Base-by-base conservation (phyloP, 352 stramenopile species). In the Globisporangium irregulare region DNA sequence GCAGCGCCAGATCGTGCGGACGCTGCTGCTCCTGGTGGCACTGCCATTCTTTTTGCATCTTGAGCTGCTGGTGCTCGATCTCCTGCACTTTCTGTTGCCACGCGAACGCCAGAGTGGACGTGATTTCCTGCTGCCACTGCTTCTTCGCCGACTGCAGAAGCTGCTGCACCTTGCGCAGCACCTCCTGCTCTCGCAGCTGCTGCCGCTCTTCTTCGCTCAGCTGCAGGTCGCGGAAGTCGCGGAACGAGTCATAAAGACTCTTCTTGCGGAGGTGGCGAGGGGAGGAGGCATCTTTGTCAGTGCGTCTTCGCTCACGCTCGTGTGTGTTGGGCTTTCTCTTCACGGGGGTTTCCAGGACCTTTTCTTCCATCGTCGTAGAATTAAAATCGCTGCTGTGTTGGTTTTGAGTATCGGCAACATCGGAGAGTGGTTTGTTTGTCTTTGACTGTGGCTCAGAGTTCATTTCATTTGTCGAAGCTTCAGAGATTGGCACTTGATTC, bases 181-280 rank as follows among this genome's bases (percentile, higher is more conserved):
- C 6, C 9, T 77, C 72, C 14, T 86, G 71, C 53, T 89, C 78
- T 9, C 67, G 53, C 1, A 62, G 65, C 0, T 69, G 70, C 29
- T 77, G 59, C 1, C 79, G 71, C 1, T 61, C 71, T n/a, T 80
- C 73, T 50, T 88, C 78, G 7, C 67, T 69, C 2, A 59, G 63
- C 38, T 87, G 76, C 12, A 83, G 65, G 10, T 82, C 69, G 50
- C 85, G 82, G 54, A 82, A 80, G 59, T 84, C 73, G 27, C 86
- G 79, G 57, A 84, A 79, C 58, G 73, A 78, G 20, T 71, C 69
- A 46, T 84, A 89, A 10, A 86, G 67, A 25, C 77, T 84, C 55
- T 77, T 79, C 32, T 71, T 69, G 27, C 48, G 65, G 36, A 15
- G 10, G 3, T 46, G 27, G 6, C 24, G 29, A 32, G 48, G 29